Conservation (phyloP, 257 asterid genomes). For the Nicotiana noctiflora region DNA sequence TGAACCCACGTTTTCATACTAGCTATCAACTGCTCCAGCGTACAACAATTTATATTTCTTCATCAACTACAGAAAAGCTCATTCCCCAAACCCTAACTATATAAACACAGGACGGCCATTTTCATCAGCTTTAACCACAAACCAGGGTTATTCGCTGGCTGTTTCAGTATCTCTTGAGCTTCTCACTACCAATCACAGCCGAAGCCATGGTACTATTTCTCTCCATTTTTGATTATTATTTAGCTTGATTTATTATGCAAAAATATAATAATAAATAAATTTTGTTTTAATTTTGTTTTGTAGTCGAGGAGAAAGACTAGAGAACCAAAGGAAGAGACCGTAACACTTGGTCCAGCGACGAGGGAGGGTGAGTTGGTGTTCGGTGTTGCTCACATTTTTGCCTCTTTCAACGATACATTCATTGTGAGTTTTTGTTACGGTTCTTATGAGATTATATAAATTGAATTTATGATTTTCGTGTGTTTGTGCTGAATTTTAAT, state of each 20-base stretch:
- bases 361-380: constrained; percentile 77
- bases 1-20: no score
- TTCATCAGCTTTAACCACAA: background rate
- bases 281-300: background rate
- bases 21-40: no score
- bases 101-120: background rate
- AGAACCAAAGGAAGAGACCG: constrained; percentile 82
- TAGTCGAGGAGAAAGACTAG: constrained; percentile 75
- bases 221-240: background rate
- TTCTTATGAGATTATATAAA: background rate
- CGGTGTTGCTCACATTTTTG: constrained; percentile 91
- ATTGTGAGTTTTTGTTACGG: constrained; percentile 36
- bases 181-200: background rate
- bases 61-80: no score
- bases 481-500: background rate
- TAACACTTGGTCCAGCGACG: constrained; percentile 70
- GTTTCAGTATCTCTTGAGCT: background rate
- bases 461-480: background rate
- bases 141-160: constrained; percentile 3
- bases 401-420: constrained; percentile 87
- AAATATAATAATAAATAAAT: background rate
- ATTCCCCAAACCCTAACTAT: constrained; percentile 16
- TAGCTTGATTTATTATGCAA: background rate
- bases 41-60: no score
- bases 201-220: constrained; percentile 8